Percentiles rank a stretch among this genome's conserved stretches.
Evolutionary conservation across 495 filamentous ascomycete genomes (phyloP).

Genomic region (Glutinoglossum americanum): DNA sequence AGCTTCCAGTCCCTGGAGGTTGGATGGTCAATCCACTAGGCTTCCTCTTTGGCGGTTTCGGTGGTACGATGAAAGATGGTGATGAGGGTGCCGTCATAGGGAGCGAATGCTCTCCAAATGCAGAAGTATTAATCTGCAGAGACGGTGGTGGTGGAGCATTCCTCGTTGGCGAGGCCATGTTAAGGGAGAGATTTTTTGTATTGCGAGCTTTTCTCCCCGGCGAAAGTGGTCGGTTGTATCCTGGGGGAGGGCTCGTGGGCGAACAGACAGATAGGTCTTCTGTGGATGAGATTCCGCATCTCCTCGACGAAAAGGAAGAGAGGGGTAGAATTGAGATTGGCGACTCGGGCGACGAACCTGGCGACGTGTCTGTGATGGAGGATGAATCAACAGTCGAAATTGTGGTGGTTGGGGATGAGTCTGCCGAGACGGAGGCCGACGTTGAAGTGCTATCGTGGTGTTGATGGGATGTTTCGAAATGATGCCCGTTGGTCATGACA

Average conservation of each 20-base stretch:
- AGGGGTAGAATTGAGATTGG: conserved; percentile 42
- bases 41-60: conserved; percentile 43
- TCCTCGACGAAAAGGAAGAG: conserved; percentile 8
- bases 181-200: conserved; percentile 80
- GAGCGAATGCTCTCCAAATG: conserved; percentile 21
- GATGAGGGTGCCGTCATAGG: conserved; percentile 57
- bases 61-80: conserved; percentile 58
- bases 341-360: conserved; percentile 78
- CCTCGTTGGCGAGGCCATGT: conserved; percentile 36
- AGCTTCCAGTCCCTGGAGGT: conserved; percentile 30
- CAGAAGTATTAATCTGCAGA: conserved; percentile 27
- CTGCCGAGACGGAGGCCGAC: conserved; percentile 50
- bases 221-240: conserved; percentile 1
- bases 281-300: background rate
- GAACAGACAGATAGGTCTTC: background rate
- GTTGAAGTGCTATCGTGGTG: conserved; percentile 55
- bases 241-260: background rate
- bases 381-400: conserved; percentile 83
- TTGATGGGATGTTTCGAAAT: conserved; percentile 14
- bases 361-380: conserved; percentile 72
- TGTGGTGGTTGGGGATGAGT: conserved; percentile 89
- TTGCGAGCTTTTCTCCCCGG: conserved; percentile 23
- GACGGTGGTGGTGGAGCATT: conserved; percentile 5
- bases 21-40: conserved; percentile 55
- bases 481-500: background rate